A percentile compares a stretch with the other conserved stretches of the same genome.
These are phyloP conservation scores for Corymbia maculata DNA, from an alignment of 345 rosid genomes.

Conservation along the genomic window DNA sequence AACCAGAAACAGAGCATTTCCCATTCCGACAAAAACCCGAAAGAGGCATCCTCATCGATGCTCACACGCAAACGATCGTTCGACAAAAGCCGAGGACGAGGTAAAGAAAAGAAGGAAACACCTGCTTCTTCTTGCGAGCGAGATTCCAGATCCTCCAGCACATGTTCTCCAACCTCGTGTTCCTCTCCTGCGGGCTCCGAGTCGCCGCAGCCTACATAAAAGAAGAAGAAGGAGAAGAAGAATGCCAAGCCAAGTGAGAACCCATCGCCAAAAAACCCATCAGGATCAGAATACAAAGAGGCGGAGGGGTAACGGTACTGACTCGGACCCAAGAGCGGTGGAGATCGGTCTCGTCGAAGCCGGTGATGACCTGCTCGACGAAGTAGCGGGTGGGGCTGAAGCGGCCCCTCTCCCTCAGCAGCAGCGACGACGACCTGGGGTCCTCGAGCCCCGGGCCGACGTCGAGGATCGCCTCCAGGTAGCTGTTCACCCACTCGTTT, in stretches of 20 bases:
- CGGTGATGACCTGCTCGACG: conserved; percentile 93
- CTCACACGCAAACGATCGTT: conserved; percentile 56
- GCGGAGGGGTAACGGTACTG: conserved; percentile 43
- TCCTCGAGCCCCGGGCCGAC: conserved; percentile 41
- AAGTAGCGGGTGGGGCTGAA: conserved; percentile 97
- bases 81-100: background rate
- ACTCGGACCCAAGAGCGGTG: conserved; percentile 82
- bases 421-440: conserved; percentile 43
- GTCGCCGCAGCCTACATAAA: conserved; percentile 74
- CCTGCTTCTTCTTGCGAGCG: conserved; percentile 99
- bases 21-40: background rate
- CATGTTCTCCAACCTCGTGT: conserved; percentile 97
- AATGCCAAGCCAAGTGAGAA: background rate
- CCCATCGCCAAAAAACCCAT: background rate
- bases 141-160: conserved; percentile 99
- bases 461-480: conserved; percentile 58
- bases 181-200: conserved; percentile 96
- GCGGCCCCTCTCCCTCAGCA: conserved; percentile 81
- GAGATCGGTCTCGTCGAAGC: conserved; percentile 97
- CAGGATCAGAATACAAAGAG: conserved; percentile 69
- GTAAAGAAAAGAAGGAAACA: conserved; percentile 22
- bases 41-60: conserved; percentile 39
- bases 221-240: background rate
- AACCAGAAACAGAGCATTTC: background rate
- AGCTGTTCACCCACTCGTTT: conserved; percentile 68